These are phyloP conservation scores for Clonostachys rosea DNA, from an alignment of 2,329 filamentous ascomycete genomes.

Conservation along the genomic window DNA sequence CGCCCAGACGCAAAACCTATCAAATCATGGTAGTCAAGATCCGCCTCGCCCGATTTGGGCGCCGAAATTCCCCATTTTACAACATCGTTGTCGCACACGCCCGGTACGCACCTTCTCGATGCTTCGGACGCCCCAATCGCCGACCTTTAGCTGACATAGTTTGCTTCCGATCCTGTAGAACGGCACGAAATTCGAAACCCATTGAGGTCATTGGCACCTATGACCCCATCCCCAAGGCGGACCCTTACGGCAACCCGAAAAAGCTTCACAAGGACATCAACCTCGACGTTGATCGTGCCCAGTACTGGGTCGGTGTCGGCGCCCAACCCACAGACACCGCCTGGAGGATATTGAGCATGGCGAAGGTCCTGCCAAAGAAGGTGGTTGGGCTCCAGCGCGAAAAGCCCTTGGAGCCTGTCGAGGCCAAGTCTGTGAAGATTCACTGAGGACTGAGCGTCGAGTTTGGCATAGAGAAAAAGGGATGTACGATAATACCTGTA, in stretches of 20 bases:
- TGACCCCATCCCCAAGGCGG: constrained; percentile 60
- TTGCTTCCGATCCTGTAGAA: constrained; percentile 40
- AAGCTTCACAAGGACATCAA: constrained; percentile 87
- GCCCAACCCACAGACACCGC: constrained; percentile 89
- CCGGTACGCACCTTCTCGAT: constrained; percentile 49
- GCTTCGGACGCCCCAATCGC: no score
- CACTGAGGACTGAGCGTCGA: constrained; percentile 9
- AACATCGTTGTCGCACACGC: constrained; percentile 96
- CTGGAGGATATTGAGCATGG: constrained; percentile 83
- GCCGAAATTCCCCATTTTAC: constrained; percentile 84
- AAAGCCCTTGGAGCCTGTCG: constrained; percentile 14
- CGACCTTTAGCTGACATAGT: no score
- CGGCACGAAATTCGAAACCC: constrained; percentile 80
- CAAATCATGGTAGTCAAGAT: constrained; percentile 82
- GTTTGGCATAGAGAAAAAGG: not conserved
- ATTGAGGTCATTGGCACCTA: constrained; percentile 88
- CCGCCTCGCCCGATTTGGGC: constrained; percentile 89
- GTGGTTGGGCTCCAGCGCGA: constrained; percentile 22
- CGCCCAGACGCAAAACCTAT: no score
- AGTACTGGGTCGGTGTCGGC: constrained; percentile 96
- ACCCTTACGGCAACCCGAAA: constrained; percentile 56
- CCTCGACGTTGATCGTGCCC: constrained; percentile 73
- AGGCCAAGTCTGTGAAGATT: constrained; percentile 18
- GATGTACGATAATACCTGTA: not conserved
- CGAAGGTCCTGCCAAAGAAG: constrained; percentile 38